Evolutionary conservation across 345 rosid species (phyloP), one percentile per base, ranked within the genome.

Genomic region (Bruguiera parviflora): DNA sequence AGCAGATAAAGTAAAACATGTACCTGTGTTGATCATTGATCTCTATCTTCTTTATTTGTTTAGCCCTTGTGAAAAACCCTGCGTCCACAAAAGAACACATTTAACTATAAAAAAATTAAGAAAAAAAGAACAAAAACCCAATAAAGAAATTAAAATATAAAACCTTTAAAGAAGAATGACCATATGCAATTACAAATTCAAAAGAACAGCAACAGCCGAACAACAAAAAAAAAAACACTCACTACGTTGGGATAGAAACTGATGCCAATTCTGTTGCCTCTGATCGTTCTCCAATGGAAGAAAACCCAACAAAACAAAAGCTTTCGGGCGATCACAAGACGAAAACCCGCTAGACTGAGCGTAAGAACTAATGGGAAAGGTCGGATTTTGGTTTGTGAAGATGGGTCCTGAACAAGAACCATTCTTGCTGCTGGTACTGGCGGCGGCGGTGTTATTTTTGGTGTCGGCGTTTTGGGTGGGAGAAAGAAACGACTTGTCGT

Each of bases 1-100:
- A 43, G 6, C 18, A 35, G 51, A 70, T 25, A 16, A 19, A 64
- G 66, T 4, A 8, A 35, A 52, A 70, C 3, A 15, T 6, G 35
- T 9, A 90, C 96, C 93, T 92, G 78, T 88, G 98, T 62, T 83
- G 86, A 78, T 92, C 98, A 84, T 58, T 85, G 35, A 82, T 66
- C 78, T 82, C 90, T 67, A 90, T 88, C 77, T 79, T 84, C 90
- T 87, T 78, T 63, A 78, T 73, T 71, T 81, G 92, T 78, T 92
- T 92, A 0, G 96, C 84, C 70, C 90, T 82, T 2, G 95, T 90
- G 69, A 90, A 81, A 68, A 92, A 88, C 64, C 65, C 96, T 92
- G 79, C 69, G 60, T 37, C 33, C n/a, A 33, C 37, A 33, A 43
- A 27, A 8, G 51, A 20, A 57, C 56, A 49, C 57, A 79, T 43